A percentile compares a stretch with the other conserved stretches of the same genome.
Conservation (phyloP, 169 alveolate genomes). For the Cryptosporidium ryanae region DNA sequence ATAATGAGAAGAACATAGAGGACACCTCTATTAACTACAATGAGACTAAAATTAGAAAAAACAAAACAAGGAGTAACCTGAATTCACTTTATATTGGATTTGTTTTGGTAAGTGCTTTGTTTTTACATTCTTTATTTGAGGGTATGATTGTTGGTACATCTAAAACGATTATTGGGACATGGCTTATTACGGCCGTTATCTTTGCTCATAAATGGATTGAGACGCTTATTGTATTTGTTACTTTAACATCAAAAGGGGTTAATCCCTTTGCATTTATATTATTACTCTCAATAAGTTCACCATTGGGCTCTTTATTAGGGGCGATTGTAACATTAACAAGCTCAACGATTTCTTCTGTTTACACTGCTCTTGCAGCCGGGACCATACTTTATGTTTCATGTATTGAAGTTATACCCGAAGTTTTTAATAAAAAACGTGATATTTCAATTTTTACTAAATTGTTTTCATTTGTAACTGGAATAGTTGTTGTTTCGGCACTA, state of each 20-base stretch:
- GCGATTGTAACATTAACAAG: constrained; percentile 38
- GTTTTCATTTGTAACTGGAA: constrained; percentile 39
- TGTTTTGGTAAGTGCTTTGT: constrained; percentile 49
- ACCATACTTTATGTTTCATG: constrained; percentile 69
- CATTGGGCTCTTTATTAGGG: constrained; percentile 52
- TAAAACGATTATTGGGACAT: constrained; percentile 21
- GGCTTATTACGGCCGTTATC: constrained; percentile 47
- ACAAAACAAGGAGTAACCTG: not conserved
- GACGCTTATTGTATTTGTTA: constrained; percentile 41
- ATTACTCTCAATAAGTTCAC: constrained; percentile 52
- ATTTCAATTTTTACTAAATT: not conserved
- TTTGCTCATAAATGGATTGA: constrained; percentile 76
- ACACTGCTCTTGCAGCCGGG: constrained; percentile 70
- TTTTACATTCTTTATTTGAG: constrained; percentile 67
- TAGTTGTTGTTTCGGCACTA: constrained; percentile 15
- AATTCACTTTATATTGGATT: constrained; percentile 13
- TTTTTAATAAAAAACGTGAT: constrained; percentile 26
- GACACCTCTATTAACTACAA: not conserved
- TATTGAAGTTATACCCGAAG: constrained; percentile 71
- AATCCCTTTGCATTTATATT: constrained; percentile 26
- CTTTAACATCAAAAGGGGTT: constrained; percentile 28
- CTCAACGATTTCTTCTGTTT: constrained; percentile 39
- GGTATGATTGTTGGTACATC: constrained; percentile 74
- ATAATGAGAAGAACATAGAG: not conserved
- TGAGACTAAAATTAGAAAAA: not conserved